Percentiles rank a stretch among this genome's conserved stretches.
These are phyloP conservation scores for Syncephalis fuscata DNA, from an alignment of 371 early-diverging fungal species.

Conservation along the genomic window DNA sequence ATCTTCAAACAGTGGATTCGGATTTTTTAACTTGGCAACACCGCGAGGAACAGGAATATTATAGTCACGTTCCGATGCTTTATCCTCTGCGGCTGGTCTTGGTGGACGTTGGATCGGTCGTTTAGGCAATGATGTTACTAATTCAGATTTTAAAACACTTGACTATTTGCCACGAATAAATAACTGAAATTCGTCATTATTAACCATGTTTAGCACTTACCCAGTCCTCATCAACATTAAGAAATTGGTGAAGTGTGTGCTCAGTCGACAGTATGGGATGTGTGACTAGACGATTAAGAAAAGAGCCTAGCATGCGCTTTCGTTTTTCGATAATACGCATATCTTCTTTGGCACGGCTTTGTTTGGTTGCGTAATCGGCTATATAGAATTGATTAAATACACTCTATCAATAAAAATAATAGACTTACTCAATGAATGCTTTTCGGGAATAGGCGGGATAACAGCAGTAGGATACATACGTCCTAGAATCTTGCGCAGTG, in stretches of 20 bases:
- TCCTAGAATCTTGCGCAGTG: slow-evolving; percentile 51
- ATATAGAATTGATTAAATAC: slow-evolving; percentile 7
- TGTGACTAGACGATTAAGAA: slow-evolving; percentile 59
- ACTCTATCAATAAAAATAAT: slow-evolving; percentile 2
- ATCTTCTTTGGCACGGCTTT: slow-evolving; percentile 75
- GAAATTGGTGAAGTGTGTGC: slow-evolving; percentile 78
- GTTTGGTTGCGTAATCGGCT: slow-evolving; percentile 74
- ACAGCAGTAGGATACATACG: slow-evolving; percentile 63
- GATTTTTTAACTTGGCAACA: slow-evolving; percentile 30
- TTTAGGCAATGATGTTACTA: slow-evolving; percentile 39
- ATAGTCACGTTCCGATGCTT: slow-evolving; percentile 6
- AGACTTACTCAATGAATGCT: slow-evolving; percentile 62
- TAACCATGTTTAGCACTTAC: slow-evolving; percentile 11
- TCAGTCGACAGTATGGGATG: slow-evolving; percentile 73
- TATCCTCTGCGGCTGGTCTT: slow-evolving; percentile 3
- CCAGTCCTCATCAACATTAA: slow-evolving; percentile 45
- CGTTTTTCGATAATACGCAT: slow-evolving; percentile 64
- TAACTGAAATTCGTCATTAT: not conserved
- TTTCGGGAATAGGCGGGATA: slow-evolving; percentile 91
- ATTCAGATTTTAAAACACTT: slow-evolving; percentile 34
- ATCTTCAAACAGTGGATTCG: slow-evolving; percentile 54
- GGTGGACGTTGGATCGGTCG: slow-evolving; percentile 17
- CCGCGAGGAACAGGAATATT: slow-evolving; percentile 36
- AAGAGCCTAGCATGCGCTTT: slow-evolving; percentile 76
- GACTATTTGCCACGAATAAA: too few relatives aligned